Conservation (phyloP, 1,284 basidiomycete genomes). For the Ceratobasidium sp. region DNA sequence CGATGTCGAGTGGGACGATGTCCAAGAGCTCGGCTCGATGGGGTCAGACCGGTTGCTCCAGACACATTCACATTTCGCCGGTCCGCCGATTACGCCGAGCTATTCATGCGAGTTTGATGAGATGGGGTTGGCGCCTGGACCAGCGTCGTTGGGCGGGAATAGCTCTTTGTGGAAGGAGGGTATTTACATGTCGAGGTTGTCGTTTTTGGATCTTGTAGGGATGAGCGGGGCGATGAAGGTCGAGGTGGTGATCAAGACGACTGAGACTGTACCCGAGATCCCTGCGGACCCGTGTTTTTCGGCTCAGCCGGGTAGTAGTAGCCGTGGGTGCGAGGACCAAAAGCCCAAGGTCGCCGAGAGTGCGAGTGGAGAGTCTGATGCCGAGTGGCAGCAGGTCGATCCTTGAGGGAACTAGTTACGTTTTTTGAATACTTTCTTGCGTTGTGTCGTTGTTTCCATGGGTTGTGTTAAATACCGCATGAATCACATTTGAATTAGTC, state of each 20-base stretch:
- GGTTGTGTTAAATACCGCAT: neutral
- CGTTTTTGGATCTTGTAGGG: conserved; percentile 11
- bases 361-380: conserved; percentile 9
- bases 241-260: conserved; percentile 25
- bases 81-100: neutral
- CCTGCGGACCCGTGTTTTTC: neutral
- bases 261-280: neutral
- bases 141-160: neutral
- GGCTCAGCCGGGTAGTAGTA: neutral
- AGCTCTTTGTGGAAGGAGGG: conserved; percentile 6
- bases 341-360: neutral
- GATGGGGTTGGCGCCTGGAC: conserved; percentile 16
- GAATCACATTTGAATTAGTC: too few relatives aligned
- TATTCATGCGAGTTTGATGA: conserved; percentile 32
- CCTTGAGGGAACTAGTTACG: neutral
- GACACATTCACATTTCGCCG: neutral
- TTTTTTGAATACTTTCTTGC: neutral
- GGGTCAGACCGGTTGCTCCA: conserved; percentile 17
- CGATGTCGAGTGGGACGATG: conserved; percentile 1
- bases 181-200: conserved; percentile 8
- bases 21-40: neutral
- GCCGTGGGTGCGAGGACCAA: neutral
- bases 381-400: conserved; percentile 9
- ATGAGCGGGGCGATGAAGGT: conserved; percentile 33
- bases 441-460: neutral